Evolutionary conservation across 768 basidiomycete genomes (phyloP).

Genomic region (Tylopilus sp.): DNA sequence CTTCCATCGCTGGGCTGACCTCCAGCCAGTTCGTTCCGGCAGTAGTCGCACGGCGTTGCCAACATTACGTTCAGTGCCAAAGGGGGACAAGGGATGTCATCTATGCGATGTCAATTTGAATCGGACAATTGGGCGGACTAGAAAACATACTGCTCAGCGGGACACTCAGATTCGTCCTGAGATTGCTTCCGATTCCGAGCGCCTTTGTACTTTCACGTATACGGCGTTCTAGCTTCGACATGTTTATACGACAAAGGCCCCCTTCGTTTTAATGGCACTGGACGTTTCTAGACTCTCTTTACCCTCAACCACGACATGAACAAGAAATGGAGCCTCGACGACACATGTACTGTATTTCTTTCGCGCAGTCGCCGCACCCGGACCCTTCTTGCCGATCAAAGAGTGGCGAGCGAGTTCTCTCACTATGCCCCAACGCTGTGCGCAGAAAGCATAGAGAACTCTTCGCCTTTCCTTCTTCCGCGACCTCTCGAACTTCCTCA

Average conservation of each 20-base stretch:
- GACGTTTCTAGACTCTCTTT: constrained; percentile 5
- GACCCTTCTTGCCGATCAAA: constrained; percentile 7
- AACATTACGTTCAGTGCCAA: background rate
- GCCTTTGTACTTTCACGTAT: constrained; percentile 22
- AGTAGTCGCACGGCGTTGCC: background rate
- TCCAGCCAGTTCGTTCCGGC: too few relatives aligned
- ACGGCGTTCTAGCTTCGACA: constrained; percentile 11
- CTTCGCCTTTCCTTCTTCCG: constrained; percentile 10
- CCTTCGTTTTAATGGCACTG: constrained; percentile 5
- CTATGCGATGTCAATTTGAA: constrained; percentile 15
- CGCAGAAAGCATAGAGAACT: constrained; percentile 6
- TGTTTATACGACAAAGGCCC: constrained; percentile 19
- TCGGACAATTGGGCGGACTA: constrained; percentile 27
- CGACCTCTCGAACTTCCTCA: constrained; percentile 6
- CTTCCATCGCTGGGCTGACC: too few relatives aligned
- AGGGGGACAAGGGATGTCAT: constrained; percentile 1
- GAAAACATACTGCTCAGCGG: constrained; percentile 20
- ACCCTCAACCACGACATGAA: constrained; percentile 23
- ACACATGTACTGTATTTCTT: constrained; percentile 28
- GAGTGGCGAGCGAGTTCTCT: constrained; percentile 9
- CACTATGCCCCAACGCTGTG: constrained; percentile 3
- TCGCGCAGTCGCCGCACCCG: constrained; percentile 17
- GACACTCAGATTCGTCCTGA: constrained; percentile 3
- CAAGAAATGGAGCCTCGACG: constrained; percentile 29
- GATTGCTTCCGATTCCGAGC: constrained; percentile 2